Base-by-base conservation (phyloP, 2,329 filamentous ascomycete species). In the Juglanconis oblonga region DNA sequence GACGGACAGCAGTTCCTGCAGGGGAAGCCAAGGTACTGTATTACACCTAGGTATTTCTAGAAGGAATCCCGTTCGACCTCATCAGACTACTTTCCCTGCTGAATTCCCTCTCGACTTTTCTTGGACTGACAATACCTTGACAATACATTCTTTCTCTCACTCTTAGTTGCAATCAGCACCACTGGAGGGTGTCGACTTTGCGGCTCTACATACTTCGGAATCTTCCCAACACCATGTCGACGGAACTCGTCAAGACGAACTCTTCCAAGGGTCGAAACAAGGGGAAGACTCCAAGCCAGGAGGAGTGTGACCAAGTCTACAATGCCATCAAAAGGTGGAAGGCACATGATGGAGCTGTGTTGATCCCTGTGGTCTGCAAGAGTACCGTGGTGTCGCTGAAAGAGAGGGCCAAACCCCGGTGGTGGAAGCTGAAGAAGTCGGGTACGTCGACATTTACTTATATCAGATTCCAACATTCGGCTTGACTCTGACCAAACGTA, bases 301-400 rank as follows among this genome's bases (percentile, higher is more conserved):
- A 35, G 11, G 61, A 62, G 58, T 62, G 61, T 36, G 61, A 62
- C 4, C 57, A 62, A 11, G 61, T 62, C 24, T 61, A 61, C 29
- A 36, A 48, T n/a, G 53, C 53, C 47, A 62, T 62, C 29, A 62
- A 62, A 35, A 29, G 54, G 44, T 62, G 61, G 61, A 62, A 62
- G 50, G 61, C 61, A 7, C 54, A 62, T 33, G 58, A 61, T 33
- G 58, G 58, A 8, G 61, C 61, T 4, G 61, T 62, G 5, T 45
- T 62, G 54, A 51, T 62, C 38, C 54, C 61, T 6, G 33, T 62
- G 7, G 61, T 62, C 31, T 55, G 61, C 9, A 62, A 47, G 29
- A 11, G 35, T 3, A 59, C 51, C 11, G 55, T 62, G 9, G 24
- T 54, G 9, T 11, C 40, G 3, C 17, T 62, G 17, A 47, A 53